Conservation (phyloP, 2,329 filamentous ascomycete genomes). For the Colletotrichum phormii region DNA sequence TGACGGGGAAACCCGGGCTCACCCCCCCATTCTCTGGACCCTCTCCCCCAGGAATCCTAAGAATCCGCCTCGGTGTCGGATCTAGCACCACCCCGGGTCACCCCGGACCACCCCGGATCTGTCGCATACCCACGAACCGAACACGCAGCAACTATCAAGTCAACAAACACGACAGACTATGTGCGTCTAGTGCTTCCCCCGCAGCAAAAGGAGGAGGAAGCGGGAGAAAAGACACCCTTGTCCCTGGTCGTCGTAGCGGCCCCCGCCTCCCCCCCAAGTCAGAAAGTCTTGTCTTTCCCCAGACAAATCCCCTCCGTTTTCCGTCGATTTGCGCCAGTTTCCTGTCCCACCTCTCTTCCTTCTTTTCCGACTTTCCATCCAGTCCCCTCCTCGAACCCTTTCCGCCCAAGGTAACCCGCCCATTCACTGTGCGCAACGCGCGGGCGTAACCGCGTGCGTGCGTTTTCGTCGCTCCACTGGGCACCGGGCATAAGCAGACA, state of each 20-base stretch:
- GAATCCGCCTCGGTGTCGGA: conserved; percentile 16
- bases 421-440: not conserved
- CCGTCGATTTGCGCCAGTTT: conserved; percentile 12
- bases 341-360: conserved; percentile 11
- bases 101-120: no score
- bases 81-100: not conserved
- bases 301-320: conserved; percentile 31
- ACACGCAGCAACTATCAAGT: not conserved
- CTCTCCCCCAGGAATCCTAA: not conserved
- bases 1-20: conserved; percentile 13
- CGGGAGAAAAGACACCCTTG: not conserved
- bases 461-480: not conserved
- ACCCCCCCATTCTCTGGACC: no score
- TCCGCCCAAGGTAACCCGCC: not conserved
- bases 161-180: not conserved
- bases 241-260: conserved; percentile 9
- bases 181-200: conserved; percentile 3
- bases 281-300: conserved; percentile 14
- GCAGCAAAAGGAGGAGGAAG: not conserved
- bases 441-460: not conserved
- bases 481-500: not conserved
- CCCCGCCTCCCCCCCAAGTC: not conserved
- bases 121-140: not conserved
- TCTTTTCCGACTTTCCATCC: conserved; percentile 29
- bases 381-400: not conserved